A percentile compares a stretch with the other conserved stretches of the same genome.
Conservation (phyloP, 208 protist species). For the Crithidia thermophila region DNA sequence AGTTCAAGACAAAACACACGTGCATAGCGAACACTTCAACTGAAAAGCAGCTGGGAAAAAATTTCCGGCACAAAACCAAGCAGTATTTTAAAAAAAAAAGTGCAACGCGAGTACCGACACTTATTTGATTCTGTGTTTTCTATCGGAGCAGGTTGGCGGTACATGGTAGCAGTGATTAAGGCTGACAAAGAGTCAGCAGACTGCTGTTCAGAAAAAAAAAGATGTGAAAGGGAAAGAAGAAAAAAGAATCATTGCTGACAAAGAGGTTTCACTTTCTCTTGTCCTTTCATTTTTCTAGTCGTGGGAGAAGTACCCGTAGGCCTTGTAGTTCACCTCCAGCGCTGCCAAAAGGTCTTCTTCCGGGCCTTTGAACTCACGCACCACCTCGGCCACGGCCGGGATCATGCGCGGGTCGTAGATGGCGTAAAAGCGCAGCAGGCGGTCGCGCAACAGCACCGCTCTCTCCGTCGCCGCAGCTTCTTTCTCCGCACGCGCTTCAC, state of each 20-base stretch:
- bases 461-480: not conserved
- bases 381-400: conserved; percentile 11
- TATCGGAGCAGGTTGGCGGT: no score
- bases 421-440: conserved; percentile 12
- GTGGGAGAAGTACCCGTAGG: conserved; percentile 14
- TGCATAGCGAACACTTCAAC: no score
- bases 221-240: not conserved
- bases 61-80: no score
- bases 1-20: no score
- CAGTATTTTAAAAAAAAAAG: no score
- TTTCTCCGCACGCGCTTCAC: no score
- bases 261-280: not conserved
- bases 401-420: conserved; percentile 15
- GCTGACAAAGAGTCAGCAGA: no score
- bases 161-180: no score
- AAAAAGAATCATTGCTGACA: not conserved
- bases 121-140: no score
- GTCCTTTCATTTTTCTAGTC: not conserved
- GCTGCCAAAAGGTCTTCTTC: conserved; percentile 10
- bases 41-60: no score
- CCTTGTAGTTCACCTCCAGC: conserved; percentile 7
- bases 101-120: no score
- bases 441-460: conserved; percentile 7
- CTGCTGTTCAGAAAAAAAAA: not conserved
- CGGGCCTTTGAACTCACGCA: not conserved